Evolutionary conservation across 495 filamentous ascomycete genomes (phyloP).

Genomic region (Rostrohypoxylon terebratum): DNA sequence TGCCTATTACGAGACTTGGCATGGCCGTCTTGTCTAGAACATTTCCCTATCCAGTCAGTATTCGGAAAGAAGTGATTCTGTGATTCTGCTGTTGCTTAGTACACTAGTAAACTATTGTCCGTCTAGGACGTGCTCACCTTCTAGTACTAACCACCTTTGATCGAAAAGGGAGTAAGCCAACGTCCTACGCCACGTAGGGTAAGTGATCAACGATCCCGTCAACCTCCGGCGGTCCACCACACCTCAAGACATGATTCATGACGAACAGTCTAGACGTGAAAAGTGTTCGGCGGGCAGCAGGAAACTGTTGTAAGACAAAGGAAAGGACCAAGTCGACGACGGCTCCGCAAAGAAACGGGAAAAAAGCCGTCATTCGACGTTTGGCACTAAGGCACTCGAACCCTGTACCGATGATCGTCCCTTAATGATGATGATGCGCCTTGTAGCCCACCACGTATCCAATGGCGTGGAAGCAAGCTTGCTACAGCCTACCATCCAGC

Average conservation of each 20-base stretch:
- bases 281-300: conserved; percentile 22
- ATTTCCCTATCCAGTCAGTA: background rate
- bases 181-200: conserved; percentile 1
- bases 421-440: conserved; percentile 20
- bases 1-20: conserved; percentile 29
- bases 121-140: conserved; percentile 16
- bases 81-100: conserved; percentile 4
- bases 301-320: conserved; percentile 27
- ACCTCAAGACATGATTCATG: conserved; percentile 34
- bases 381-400: conserved; percentile 8
- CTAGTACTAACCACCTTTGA: background rate
- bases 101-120: conserved; percentile 14
- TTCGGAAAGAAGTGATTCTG: conserved; percentile 3
- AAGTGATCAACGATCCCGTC: conserved; percentile 21
- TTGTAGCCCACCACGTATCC: conserved; percentile 1
- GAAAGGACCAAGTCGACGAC: background rate
- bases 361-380: conserved; percentile 8
- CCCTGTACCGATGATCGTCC: conserved; percentile 8
- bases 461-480: conserved; percentile 1
- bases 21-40: conserved; percentile 24
- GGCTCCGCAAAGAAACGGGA: conserved; percentile 24
- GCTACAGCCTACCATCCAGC: too few relatives aligned
- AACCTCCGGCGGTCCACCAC: conserved; percentile 17
- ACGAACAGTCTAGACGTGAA: conserved; percentile 17
- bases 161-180: conserved; percentile 1